Evolutionary conservation across 169 alveolate genomes (phyloP), one percentile per base, ranked within the genome.

Genomic region (Blepharisma undulans): DNA sequence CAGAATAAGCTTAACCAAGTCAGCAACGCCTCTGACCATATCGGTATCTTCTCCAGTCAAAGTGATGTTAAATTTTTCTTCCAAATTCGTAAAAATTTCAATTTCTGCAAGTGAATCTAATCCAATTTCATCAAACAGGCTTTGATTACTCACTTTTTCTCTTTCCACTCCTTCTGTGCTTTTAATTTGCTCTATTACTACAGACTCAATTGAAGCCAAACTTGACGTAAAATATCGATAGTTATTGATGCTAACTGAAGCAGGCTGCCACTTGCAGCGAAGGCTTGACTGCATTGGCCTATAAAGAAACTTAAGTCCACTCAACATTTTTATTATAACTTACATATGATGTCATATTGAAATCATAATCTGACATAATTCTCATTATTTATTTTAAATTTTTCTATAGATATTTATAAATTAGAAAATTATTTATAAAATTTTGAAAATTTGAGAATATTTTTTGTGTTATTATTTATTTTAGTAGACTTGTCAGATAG

Each of bases 21-120:
- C 87, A 30, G 87, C 29, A 0, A 79, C 87, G 10, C 87, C 60
- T 10, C 34, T 79, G 16, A 79, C 87, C 12, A 12, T 66, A 5
- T 79, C 87, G 27, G 87, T 79, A 7, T 79, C 87, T 79, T 79
- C 87, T 14, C 34, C 87, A 32, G 25, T 12, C 71, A 79, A n/a
- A 10, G 72, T 79, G 12, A 79, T 79, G 0, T n/a, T n/a, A 32
- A 79, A 79, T 33, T 79, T 79, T 29, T 79, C 87, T 79, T 79
- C 87, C 29, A 79, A 34, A 33, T 19, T 21, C 1, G 87, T 25
- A n/a, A 2, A 10, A 1, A 79, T n/a, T 33, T 79, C 87, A 12
- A 79, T 79, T 79, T 79, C 61, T 7, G 87, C 87, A 21, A 79
- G 34, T 4, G 87, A 79, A 34, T 79, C 87, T 21, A 79, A 33